Evolutionary conservation across 148 eudicot genomes (phyloP), one percentile per base, ranked within the genome.

Genomic region (Simmondsia chinensis): DNA sequence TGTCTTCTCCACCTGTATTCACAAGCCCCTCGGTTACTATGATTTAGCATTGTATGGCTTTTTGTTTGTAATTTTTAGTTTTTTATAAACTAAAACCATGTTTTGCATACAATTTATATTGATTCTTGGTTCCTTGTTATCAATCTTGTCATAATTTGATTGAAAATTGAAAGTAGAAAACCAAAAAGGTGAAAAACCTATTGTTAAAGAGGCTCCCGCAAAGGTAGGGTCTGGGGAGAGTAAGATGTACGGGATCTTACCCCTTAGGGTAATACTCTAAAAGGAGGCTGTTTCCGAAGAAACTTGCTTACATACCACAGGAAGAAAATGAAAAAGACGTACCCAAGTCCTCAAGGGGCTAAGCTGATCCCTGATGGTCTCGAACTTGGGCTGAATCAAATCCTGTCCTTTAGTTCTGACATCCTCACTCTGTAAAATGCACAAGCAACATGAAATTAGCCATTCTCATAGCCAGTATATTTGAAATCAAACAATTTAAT

Each of bases 281-380:
- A 25, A 38, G 13, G 4, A 12, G 24, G 16, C 2, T 28, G 39
- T n/a, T 4, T 4, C n/a, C 0, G 4, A 29, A 29, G 17, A 13
- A 6, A 1, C 6, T 39, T 2, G 34, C 7, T 2, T 13, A 41
- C 14, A 3, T 33, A 40, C 23, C 23, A 23, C 6, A 22, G 33
- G 7, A 1, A 33, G 24, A 14, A 23, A 28, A 38, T 30, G n/a
- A n/a, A n/a, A n/a, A n/a, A 24, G 21, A 57, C 66, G 22, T 71
- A 86, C 95, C 95, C 95, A 73, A 50, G 62, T 57, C 57, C 73
- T 70, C 22, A 86, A 50, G 33, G 95, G 91, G 39, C 6, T 50
- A 17, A 78, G 44, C 61, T 59, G 72, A 72, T 86, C 79, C 59
- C 45, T 77, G 30, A 86, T n/a, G 25, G 20, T 54, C 49, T 75